Base-by-base conservation (phyloP, 805 yeast genomes). In the Wickerhamomyces bisporus region DNA sequence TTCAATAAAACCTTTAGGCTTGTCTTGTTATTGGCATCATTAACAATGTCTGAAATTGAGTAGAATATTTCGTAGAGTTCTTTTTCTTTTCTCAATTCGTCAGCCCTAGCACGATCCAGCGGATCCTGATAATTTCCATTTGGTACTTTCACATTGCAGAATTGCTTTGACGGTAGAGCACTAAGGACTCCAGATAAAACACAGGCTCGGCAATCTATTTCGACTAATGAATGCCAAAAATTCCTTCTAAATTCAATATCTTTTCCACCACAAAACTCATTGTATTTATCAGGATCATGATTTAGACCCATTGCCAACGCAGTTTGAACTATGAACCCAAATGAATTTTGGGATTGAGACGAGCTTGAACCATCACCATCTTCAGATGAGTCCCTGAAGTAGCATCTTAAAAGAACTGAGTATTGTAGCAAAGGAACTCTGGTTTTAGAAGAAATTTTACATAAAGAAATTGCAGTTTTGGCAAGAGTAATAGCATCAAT, bases 301-400 rank as follows among this genome's bases (percentile, higher is more conserved):
- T 73, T 60, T 27, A 74, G 48, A 0, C 78, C 79, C 38, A 72
- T 47, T 4, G 64, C 53, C 14, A 64, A 40, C 0, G 73, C 74
- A 60, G 69, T 65, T 39, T 71, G 75, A 6, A 64, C 41, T 5
- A 65, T 50, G 27, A 68, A 47, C 1, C 65, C 68, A 10, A 60
- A 55, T 16, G 61, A 52, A 3, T 58, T 55, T 30, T 62, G 71
- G 0, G 66, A 50, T 31, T 66, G 71, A 12, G 61, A 52, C 10
- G 63, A 58, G 17, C 66, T 68, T 0, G 60, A 53, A 11, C 70
- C 72, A 43, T 68, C 71, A 17, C 71, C 69, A 41, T 64, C 68
- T 42, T 70, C 75, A 1, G 79, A 79, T 0, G 73, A 59, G 43
- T 59, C 59, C 37, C 49, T 60, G 42, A 49, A 64, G 42, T 72